Base-by-base conservation (phyloP, 495 filamentous ascomycete genomes). In the Aspergillus heteromorphus region DNA sequence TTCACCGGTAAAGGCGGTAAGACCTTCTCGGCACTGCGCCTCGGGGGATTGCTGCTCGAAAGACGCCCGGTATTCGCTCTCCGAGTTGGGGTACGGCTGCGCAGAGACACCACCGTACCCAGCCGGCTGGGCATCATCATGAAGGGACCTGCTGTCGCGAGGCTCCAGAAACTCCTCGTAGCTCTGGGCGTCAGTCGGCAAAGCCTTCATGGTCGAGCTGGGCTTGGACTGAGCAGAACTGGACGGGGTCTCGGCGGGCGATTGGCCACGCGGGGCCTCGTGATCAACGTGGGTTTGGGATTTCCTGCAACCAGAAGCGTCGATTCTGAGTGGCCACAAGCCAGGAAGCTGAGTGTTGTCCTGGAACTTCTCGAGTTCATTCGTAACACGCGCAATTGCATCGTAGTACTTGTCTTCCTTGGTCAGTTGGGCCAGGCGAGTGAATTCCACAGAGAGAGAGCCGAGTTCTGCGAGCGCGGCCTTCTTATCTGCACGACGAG, bases 401-500 rank as follows among this genome's bases (percentile, higher is more conserved):
- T 98, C 93, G 57, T 96, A 98, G 70, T 97, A 98, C 59, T 84
- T 92, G 36, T 85, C 68, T 45, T 96, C 75, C 54, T 87, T 84
- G 8, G 95, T 97, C 55, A 98, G 76, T 66, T 97, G 93, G 4
- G 93, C 88, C 40, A 98, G 77, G 20, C 93, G 83, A 6, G 93
- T 98, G 65, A 97, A 97, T 70, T 98, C 93, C 69, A 98, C 76
- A n/a, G 87, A 86, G 40, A 98, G 77, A 18, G 90, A 91, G 8
- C 93, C 95, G 41, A 98, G 67, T 67, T 98, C 93, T 0, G 93
- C 92, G 19, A 95, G 74, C 30, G 86, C 80, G 19, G 83, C 82
- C 49, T 75, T 73, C 14, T 66, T 73, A 57, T 76, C 79, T 0
- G 89, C 90, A 31, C 81, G 79, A 61, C 87, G 87, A 10, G 83